phyloP scores from a whole-genome alignment of 345 rosid genomes.

The Populus davidiana region DNA sequence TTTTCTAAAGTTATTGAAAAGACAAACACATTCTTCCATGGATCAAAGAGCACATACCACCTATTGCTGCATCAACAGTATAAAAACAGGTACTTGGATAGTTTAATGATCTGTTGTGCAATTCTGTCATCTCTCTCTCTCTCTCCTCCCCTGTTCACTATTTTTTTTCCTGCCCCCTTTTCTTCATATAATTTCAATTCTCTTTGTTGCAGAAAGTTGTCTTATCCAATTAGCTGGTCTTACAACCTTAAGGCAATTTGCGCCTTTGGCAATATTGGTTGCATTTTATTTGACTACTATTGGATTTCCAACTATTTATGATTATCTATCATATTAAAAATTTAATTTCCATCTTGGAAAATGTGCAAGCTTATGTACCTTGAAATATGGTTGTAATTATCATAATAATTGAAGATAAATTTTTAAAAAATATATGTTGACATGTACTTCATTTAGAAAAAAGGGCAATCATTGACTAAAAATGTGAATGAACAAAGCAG shows the following conservation, averaged over 20 bases:
- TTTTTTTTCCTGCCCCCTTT: not conserved
- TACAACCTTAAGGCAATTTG: not conserved
- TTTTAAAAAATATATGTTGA: not conserved
- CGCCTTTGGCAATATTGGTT: not conserved
- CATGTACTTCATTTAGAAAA: not conserved
- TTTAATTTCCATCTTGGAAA: not conserved
- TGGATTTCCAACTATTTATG: not conserved
- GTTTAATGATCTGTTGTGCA: not conserved
- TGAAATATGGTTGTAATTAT: not conserved
- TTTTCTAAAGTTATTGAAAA: not conserved
- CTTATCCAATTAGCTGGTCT: not conserved
- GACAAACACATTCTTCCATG: too few relatives aligned
- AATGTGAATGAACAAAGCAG: not conserved
- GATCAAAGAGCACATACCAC: not conserved
- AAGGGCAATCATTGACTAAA: not conserved
- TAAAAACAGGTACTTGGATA: not conserved
- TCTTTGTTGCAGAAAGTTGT: not conserved
- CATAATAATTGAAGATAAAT: not conserved
- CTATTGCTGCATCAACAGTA: not conserved
- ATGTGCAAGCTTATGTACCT: not conserved
- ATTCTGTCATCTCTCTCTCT: not conserved
- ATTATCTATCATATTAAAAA: not conserved
- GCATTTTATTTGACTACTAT: not conserved
- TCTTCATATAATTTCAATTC: not conserved
- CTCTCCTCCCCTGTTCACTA: not conserved